Evolutionary conservation across 306 rosid genomes (phyloP).

Genomic region (Dalbergia cochinchinensis): DNA sequence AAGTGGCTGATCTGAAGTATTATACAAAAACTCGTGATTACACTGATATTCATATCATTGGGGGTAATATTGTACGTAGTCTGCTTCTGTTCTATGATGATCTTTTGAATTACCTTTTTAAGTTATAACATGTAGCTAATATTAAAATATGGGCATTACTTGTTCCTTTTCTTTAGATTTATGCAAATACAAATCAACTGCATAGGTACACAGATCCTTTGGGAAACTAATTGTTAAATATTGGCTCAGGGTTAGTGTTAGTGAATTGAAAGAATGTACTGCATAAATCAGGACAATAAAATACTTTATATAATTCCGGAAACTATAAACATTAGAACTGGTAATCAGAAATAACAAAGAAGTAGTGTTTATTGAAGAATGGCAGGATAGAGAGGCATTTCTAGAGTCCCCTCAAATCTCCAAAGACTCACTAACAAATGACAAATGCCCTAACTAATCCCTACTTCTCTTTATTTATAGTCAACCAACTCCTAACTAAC

Average conservation of each 20-base stretch:
- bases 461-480: no score
- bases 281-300: background rate
- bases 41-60: slow-evolving; percentile 84
- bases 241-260: background rate
- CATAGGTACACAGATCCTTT: background rate
- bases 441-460: no score
- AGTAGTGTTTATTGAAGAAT: no score
- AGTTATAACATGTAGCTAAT: slow-evolving; percentile 2
- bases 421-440: no score
- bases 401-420: no score
- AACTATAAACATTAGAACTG: background rate
- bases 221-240: background rate
- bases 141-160: background rate
- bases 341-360: no score
- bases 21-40: slow-evolving; percentile 84
- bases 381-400: no score
- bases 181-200: background rate
- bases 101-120: slow-evolving; percentile 42
- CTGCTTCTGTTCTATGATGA: slow-evolving; percentile 41
- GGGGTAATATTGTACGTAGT: slow-evolving; percentile 75
- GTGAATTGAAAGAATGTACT: background rate
- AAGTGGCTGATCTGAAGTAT: slow-evolving; percentile 82
- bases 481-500: no score
- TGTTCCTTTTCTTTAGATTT: slow-evolving; percentile 37
- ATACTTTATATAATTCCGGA: background rate